phyloP scores from a whole-genome alignment of 192 early-diverging fungal genomes.

The Umbelopsis vinacea region DNA sequence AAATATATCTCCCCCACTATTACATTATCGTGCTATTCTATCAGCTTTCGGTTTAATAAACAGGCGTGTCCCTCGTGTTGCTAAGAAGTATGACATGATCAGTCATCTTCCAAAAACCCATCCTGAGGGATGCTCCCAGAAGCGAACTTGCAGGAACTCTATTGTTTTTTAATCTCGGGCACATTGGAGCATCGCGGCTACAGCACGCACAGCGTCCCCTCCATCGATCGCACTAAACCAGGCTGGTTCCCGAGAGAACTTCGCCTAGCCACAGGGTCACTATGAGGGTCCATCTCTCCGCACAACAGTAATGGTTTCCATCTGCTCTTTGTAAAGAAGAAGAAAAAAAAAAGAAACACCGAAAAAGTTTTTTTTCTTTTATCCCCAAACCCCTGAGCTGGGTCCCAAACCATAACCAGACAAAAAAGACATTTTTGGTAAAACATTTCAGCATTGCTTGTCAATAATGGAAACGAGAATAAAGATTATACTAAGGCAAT shows the following conservation, averaged over 20 bases:
- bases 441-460: neutral
- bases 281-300: neutral
- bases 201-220: neutral
- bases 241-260: conserved; percentile 20
- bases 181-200: conserved; percentile 14
- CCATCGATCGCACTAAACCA: neutral
- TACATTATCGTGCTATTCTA: too few relatives aligned
- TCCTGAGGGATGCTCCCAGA: conserved; percentile 1
- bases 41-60: too few relatives aligned
- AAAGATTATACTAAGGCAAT: conserved; percentile 22
- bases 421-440: too few relatives aligned
- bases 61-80: neutral
- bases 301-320: conserved; percentile 13
- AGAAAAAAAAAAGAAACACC: neutral
- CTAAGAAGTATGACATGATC: conserved; percentile 2
- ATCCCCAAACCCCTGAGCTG: too few relatives aligned
- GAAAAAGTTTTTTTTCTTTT: too few relatives aligned
- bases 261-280: neutral
- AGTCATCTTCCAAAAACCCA: neutral
- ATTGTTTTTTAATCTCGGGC: conserved; percentile 9
- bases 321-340: conserved; percentile 5
- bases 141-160: neutral
- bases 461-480: conserved; percentile 19
- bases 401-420: too few relatives aligned
- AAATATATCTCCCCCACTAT: too few relatives aligned